Base-by-base conservation (phyloP, 2,329 filamentous ascomycete genomes). In the Ceratocystis harringtonii region DNA sequence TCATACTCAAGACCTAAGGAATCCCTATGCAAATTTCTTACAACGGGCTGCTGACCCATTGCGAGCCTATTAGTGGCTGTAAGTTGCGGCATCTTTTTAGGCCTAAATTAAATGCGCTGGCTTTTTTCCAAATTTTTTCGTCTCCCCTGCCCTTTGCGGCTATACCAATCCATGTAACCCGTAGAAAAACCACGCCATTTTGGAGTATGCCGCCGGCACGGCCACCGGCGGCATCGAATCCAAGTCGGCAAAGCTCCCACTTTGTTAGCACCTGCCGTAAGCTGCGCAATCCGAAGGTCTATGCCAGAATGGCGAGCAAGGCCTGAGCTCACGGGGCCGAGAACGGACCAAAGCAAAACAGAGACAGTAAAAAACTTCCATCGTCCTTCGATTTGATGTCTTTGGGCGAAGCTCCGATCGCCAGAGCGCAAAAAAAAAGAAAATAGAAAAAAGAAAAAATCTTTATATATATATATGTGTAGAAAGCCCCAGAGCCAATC, bases 141-240 rank as follows among this genome's bases (percentile, higher is more conserved):
- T 17, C 52, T 57, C 52, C 52, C 22, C 52, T 57, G 22, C 8
- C 8, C 28, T 30, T 17, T 57, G 28, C 22, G 30, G 52, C 25
- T 30, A 6, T 25, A 28, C 15, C 3, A 57, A 57, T n/a, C 52
- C 52, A 57, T 30, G 25, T 30, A 57, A 57, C 32, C 5, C 25
- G 15, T 15, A 57, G 28, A 32, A 57, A 57, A 57, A 57, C 52
- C 52, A 57, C 28, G 52, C 52, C 36, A 32, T 62, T 57, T 48
- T 65, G 30, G 19, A 44, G 64, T 25, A 17, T 65, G 64, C 64
- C 64, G 64, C 22, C 64, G 64, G 64, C 64, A 15, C 43, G 30
- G 58, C 50, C 58, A 62, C 61, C 30, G 58, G 58, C 58, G 41
- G 19, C 50, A 30, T 12, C 41, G 41, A 48, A 30, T 28, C 30